Conservation (phyloP, 371 early-diverging fungal species). For the Mucor mucedo region DNA sequence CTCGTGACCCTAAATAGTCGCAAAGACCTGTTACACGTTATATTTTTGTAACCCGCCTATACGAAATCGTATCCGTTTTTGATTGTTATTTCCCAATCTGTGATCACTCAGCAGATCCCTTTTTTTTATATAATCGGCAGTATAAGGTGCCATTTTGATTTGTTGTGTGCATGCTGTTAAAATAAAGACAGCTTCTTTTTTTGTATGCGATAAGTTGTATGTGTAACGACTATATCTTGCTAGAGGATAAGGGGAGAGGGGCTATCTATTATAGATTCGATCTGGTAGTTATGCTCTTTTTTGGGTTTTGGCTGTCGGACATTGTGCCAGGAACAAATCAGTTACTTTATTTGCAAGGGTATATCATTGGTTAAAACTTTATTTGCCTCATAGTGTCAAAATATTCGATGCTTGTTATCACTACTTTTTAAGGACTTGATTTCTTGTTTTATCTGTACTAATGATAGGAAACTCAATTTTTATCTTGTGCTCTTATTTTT, state of each 20-base stretch:
- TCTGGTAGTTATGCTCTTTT: background rate
- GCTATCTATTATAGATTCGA: too few species aligned
- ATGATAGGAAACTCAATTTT: too few species aligned
- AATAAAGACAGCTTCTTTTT: too few species aligned
- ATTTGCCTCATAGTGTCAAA: background rate
- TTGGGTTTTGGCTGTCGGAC: background rate
- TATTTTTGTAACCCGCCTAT: too few species aligned
- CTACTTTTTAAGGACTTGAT: too few species aligned
- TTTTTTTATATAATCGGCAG: background rate
- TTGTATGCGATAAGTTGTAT: too few species aligned
- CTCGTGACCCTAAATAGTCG: background rate
- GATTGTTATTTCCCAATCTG: constrained; percentile 9
- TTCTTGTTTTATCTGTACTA: background rate
- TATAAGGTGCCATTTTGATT: background rate
- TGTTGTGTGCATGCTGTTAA: background rate
- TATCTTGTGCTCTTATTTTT: background rate
- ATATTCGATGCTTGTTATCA: background rate
- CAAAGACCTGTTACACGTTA: too few species aligned
- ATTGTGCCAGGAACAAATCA: background rate
- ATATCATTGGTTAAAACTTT: background rate
- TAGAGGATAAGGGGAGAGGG: too few species aligned
- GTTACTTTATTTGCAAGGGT: background rate
- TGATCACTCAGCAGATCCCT: background rate
- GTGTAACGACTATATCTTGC: too few species aligned
- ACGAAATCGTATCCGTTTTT: constrained; percentile 1